A percentile compares a stretch with the other conserved stretches of the same genome.
phyloP scores from a whole-genome alignment of 73 alveolate species.

The Paramecium primaurelia region DNA sequence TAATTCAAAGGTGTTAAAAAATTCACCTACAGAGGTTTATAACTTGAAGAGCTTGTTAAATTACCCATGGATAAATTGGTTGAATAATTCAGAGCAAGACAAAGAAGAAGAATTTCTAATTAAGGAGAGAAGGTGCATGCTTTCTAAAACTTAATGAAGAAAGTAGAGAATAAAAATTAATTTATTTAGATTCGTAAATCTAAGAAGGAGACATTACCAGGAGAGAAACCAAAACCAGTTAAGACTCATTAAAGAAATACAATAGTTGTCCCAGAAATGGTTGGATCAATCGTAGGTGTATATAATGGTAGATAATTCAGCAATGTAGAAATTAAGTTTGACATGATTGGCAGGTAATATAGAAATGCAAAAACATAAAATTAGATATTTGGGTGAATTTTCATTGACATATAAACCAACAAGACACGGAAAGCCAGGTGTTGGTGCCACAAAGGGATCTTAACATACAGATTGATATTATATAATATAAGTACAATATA shows the following conservation, averaged over 20 bases:
- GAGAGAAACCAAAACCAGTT: slow-evolving; percentile 95
- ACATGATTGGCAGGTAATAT: slow-evolving; percentile 88
- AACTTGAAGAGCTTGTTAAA: slow-evolving; percentile 26
- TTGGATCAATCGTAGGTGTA: slow-evolving; percentile 90
- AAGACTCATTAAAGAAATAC: slow-evolving; percentile 95
- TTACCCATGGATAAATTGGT: slow-evolving; percentile 31
- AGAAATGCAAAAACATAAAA: background rate
- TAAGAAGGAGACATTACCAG: slow-evolving; percentile 80
- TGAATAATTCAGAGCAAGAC: slow-evolving; percentile 48
- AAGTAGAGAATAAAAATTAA: background rate
- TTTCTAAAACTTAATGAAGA: slow-evolving; percentile 1
- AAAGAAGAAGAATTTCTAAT: background rate
- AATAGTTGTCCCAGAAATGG: slow-evolving; percentile 92
- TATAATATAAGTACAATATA: slow-evolving; percentile 4
- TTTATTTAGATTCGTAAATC: slow-evolving; percentile 37
- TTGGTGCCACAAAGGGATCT: slow-evolving; percentile 72
- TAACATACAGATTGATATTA: slow-evolving; percentile 45
- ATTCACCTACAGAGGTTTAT: slow-evolving; percentile 30
- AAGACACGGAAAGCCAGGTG: slow-evolving; percentile 82
- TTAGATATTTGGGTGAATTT: slow-evolving; percentile 74
- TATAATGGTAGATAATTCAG: slow-evolving; percentile 89
- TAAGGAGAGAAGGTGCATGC: slow-evolving; percentile 2
- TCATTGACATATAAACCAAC: slow-evolving; percentile 74
- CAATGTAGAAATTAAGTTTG: slow-evolving; percentile 93
- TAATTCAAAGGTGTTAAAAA: slow-evolving; percentile 35